A percentile compares a stretch with the other conserved stretches of the same genome.
phyloP scores from a whole-genome alignment of 306 rosid genomes.

The Begonia peltatifolia region DNA sequence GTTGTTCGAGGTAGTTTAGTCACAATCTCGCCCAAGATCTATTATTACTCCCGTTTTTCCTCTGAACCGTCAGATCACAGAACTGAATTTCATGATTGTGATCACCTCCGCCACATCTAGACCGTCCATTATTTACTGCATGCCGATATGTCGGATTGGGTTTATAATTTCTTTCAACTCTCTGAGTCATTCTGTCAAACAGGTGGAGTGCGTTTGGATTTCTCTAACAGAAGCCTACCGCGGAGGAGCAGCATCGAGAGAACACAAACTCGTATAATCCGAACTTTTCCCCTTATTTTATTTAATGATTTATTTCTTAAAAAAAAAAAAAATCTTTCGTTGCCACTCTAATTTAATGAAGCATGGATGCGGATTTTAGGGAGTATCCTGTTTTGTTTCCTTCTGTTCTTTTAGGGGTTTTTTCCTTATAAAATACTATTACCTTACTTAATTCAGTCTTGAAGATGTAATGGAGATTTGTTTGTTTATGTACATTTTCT shows the following conservation, averaged over 20 bases:
- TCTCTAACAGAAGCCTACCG: constrained; percentile 27
- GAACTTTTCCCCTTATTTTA: constrained; percentile 9
- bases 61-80: too few relatives aligned
- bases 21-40: background rate
- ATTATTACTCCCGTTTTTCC: too few relatives aligned
- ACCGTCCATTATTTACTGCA: too few relatives aligned
- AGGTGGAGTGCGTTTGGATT: constrained; percentile 21
- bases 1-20: background rate
- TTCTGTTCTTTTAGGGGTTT: background rate
- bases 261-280: constrained; percentile 28
- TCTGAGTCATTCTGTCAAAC: background rate
- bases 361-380: constrained; percentile 60
- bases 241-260: constrained; percentile 12
- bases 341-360: background rate
- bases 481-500: background rate
- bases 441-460: constrained; percentile 13
- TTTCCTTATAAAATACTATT: constrained; percentile 1
- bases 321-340: background rate
- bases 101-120: too few relatives aligned
- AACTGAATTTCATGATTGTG: too few relatives aligned
- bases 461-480: constrained; percentile 12
- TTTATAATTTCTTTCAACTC: too few relatives aligned
- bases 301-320: background rate
- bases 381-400: constrained; percentile 31
- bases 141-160: too few relatives aligned